These are phyloP conservation scores for Colletotrichum filicis DNA, from an alignment of 2,329 filamentous ascomycete species.

Conservation along the genomic window DNA sequence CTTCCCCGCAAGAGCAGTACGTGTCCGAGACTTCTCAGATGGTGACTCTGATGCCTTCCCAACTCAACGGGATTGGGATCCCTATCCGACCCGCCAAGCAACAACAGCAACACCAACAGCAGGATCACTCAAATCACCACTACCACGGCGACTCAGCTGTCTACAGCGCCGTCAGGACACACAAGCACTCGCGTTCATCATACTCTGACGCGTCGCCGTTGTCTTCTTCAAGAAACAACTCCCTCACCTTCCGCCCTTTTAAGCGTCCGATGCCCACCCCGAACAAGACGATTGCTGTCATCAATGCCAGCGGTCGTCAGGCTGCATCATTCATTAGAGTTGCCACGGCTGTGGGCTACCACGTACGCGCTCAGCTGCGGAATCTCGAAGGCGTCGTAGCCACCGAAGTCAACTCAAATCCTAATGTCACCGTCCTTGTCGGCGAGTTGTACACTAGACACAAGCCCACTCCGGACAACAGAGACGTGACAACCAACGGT, in stretches of 20 bases:
- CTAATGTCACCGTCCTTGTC: slow-evolving; percentile 76
- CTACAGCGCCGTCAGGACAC: slow-evolving; percentile 49
- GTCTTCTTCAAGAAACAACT: slow-evolving; percentile 65
- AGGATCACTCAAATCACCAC: slow-evolving; percentile 30
- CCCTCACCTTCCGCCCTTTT: slow-evolving; percentile 68
- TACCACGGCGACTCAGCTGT: slow-evolving; percentile 35
- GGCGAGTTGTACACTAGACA: slow-evolving; percentile 72
- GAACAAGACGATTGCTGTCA: slow-evolving; percentile 88
- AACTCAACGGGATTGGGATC: slow-evolving; percentile 46
- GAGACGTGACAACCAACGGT: slow-evolving; percentile 76
- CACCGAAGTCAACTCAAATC: slow-evolving; percentile 82
- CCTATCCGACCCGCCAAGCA: slow-evolving; percentile 47
- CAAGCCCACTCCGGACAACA: slow-evolving; percentile 59
- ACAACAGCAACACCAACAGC: slow-evolving; percentile 34
- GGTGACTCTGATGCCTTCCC: slow-evolving; percentile 44
- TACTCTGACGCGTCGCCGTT: slow-evolving; percentile 70
- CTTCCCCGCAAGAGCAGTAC: slow-evolving; percentile 27
- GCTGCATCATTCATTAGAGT: slow-evolving; percentile 95
- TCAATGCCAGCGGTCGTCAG: slow-evolving; percentile 96
- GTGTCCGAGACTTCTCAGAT: slow-evolving; percentile 28
- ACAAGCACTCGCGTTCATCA: slow-evolving; percentile 71
- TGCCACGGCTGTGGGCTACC: slow-evolving; percentile 91
- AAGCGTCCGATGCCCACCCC: slow-evolving; percentile 69
- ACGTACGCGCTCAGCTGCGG: slow-evolving; percentile 90
- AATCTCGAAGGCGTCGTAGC: slow-evolving; percentile 89